A percentile compares a stretch with the other conserved stretches of the same genome.
Conservation (phyloP, 2,329 filamentous ascomycete species). For the Fusarium abutilonis region DNA sequence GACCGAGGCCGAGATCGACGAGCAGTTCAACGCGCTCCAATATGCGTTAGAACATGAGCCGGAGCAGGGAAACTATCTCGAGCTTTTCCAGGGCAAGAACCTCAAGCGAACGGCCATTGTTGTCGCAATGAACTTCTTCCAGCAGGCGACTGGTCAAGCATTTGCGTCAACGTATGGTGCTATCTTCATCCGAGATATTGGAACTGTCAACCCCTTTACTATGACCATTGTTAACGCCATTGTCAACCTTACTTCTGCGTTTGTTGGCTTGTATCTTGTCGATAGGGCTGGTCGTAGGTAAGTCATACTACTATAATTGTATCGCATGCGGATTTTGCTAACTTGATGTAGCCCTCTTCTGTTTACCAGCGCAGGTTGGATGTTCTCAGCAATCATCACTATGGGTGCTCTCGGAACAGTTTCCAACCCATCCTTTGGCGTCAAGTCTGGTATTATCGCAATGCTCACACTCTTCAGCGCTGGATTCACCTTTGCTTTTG, state of each 20-base stretch:
- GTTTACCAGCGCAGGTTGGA: constrained; percentile 29
- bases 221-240: constrained; percentile 41
- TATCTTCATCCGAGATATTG: constrained; percentile 32
- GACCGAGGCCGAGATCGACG: constrained; percentile 30
- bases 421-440: constrained; percentile 11
- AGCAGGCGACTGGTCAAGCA: constrained; percentile 33
- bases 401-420: constrained; percentile 43
- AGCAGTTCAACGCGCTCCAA: constrained; percentile 26
- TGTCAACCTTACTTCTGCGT: constrained; percentile 26
- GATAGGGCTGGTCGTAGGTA: constrained; percentile 14
- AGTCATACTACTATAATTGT: not conserved
- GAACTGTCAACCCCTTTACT: constrained; percentile 41
- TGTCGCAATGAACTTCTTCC: constrained; percentile 22
- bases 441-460: constrained; percentile 40
- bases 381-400: constrained; percentile 36
- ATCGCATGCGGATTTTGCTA: not conserved
- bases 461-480: constrained; percentile 41
- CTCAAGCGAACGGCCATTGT: constrained; percentile 24
- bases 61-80: constrained; percentile 25
- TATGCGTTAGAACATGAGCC: constrained; percentile 22
- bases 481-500: constrained; percentile 19
- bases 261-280: constrained; percentile 1
- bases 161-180: constrained; percentile 36
- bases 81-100: constrained; percentile 25
- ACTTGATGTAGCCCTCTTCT: constrained; percentile 2